Percentiles rank a stretch among this genome's conserved stretches.
These are phyloP conservation scores for Talaromyces sp. DNA, from an alignment of 2,329 filamentous ascomycete species.

Conservation along the genomic window DNA sequence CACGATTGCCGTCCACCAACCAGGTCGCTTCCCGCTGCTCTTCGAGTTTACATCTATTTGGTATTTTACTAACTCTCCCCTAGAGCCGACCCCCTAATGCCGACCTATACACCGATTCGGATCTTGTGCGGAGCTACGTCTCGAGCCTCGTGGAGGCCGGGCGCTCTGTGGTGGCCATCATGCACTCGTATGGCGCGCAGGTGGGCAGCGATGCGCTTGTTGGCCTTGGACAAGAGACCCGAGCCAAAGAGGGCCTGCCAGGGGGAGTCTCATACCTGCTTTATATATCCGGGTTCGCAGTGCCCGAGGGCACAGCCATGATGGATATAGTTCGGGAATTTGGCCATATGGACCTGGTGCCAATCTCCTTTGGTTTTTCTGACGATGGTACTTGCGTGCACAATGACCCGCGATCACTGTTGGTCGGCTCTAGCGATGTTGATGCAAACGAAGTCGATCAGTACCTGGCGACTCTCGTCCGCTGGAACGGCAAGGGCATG, in stretches of 20 bases:
- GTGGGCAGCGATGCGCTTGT: slow-evolving; percentile 22
- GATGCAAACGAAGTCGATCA: background rate
- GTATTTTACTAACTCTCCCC: background rate
- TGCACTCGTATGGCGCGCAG: slow-evolving; percentile 27
- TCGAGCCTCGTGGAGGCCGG: slow-evolving; percentile 22
- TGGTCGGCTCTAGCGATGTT: slow-evolving; percentile 10
- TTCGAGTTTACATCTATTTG: too few relatives aligned
- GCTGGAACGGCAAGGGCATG: slow-evolving; percentile 18
- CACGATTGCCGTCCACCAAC: slow-evolving; percentile 19
- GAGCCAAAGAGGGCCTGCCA: slow-evolving; percentile 19
- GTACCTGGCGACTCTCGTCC: slow-evolving; percentile 8
- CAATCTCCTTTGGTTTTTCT: slow-evolving; percentile 16
- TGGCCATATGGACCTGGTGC: slow-evolving; percentile 16
- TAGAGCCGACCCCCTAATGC: slow-evolving; percentile 20
- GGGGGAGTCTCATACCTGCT: slow-evolving; percentile 24
- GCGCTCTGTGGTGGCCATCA: slow-evolving; percentile 19
- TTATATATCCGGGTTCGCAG: slow-evolving; percentile 27
- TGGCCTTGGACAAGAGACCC: slow-evolving; percentile 20
- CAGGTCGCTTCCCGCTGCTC: slow-evolving; percentile 9
- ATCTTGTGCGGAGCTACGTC: slow-evolving; percentile 21
- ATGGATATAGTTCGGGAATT: slow-evolving; percentile 20
- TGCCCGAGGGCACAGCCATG: slow-evolving; percentile 26
- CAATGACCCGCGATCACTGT: slow-evolving; percentile 11
- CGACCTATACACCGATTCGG: slow-evolving; percentile 19
- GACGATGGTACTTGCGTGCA: slow-evolving; percentile 13